phyloP scores from a whole-genome alignment of 129 eudicot species.

The Lactuca sativa region DNA sequence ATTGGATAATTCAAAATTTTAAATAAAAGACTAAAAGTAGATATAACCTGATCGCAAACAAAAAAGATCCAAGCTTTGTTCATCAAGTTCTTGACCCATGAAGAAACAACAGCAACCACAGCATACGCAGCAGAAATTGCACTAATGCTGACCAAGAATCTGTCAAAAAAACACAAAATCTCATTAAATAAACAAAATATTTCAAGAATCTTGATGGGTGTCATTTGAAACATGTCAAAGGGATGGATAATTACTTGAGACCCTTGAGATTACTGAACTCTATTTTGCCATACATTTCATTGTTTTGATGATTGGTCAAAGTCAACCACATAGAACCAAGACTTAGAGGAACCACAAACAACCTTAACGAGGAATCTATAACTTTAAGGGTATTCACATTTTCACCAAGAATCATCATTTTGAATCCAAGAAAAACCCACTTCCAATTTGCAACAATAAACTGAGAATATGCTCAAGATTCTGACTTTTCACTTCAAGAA shows the following conservation, averaged over 20 bases:
- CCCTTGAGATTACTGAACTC: slow-evolving; percentile 64
- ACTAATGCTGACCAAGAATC: slow-evolving; percentile 66
- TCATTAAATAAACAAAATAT: background rate
- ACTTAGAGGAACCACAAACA: slow-evolving; percentile 69
- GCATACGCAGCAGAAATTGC: slow-evolving; percentile 83
- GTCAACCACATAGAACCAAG: slow-evolving; percentile 76
- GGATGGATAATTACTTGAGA: slow-evolving; percentile 55
- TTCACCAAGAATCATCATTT: slow-evolving; percentile 52
- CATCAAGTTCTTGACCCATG: slow-evolving; percentile 63
- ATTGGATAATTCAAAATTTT: background rate
- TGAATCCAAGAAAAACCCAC: slow-evolving; percentile 16
- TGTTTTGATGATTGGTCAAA: slow-evolving; percentile 65
- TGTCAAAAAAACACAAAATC: slow-evolving; percentile 28
- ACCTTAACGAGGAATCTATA: slow-evolving; percentile 70
- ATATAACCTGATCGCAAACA: slow-evolving; percentile 79
- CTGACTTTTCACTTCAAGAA: slow-evolving; percentile 16
- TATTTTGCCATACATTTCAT: slow-evolving; percentile 54
- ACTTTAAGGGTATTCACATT: slow-evolving; percentile 43
- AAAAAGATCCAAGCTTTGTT: slow-evolving; percentile 94
- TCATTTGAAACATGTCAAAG: background rate
- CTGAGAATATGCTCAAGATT: slow-evolving; percentile 4
- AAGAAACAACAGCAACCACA: slow-evolving; percentile 56
- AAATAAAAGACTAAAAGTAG: slow-evolving; percentile 6
- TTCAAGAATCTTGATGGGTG: background rate
- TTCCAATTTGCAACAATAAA: slow-evolving; percentile 19